Evolutionary conservation across 305 asterid genomes (phyloP), one percentile per base, ranked within the genome.

Genomic region (Fraxinus xanthoxyloides): DNA sequence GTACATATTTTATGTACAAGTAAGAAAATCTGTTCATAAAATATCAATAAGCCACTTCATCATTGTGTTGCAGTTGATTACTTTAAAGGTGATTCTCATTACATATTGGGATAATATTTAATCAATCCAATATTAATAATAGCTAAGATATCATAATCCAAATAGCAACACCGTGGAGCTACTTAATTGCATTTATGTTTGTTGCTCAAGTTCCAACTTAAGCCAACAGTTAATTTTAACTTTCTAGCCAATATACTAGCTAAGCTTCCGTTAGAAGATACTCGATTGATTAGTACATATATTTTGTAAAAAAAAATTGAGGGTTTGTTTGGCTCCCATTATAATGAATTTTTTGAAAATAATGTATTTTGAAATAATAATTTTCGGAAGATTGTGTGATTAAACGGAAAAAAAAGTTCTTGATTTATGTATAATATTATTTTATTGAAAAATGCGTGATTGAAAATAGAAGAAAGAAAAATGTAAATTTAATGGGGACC

Each of bases 51-150:
- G 17, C 61, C 7, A 51, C 19, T 51, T 51, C 8, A 4, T 51
- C 17, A 51, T 51, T 51, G 61, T 17, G 63, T 19, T 17, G 63
- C 23, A 51, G 24, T 51, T 51, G 63, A 51, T 51, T 51, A 1
- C 63, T 17, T 51, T 17, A 90, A 87, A 90, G 92, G 77, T 81
- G 46, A 77, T 56, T 81, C 85, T 89, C 81, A 90, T 88, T 87
- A 72, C 77, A 48, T 46, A 0, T 4, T 80, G 12, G 69, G 61
- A 88, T 82, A 81, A 72, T 38, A 84, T 34, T 82, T 81, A 81
- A 85, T 85, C 88, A 83, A 83, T 81, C 28, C 61, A 35, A 77
- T 81, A 85, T 77, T 77, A 51, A 84, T 51, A 17, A 46, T 3
- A 51, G 23, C 8, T 51, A 5, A 51, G 23, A 51, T 51, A 17